Base-by-base conservation (phyloP, 169 alveolate species). In the Plasmodium blacklocki region DNA sequence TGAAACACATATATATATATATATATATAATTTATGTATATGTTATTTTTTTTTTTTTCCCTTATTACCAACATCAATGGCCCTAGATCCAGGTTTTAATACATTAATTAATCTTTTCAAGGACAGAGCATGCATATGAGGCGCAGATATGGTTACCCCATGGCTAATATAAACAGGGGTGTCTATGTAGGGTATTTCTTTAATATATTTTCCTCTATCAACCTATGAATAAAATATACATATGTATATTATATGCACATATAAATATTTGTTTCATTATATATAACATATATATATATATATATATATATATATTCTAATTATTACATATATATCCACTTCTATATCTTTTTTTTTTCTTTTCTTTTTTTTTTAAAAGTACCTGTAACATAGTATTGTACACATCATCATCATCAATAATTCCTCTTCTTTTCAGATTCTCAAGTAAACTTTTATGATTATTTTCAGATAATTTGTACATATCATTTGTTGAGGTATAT, bases 361-460 rank as follows among this genome's bases (percentile, higher is more conserved):
- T 54, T 32, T 26, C 19, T 50, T 21, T 67, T n/a, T 6, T 32
- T 3, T 64, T 9, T 2, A 18, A 56, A 56, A 7, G 19, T 19
- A 80, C 92, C 92, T 85, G 92, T 85, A 85, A 39, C 92, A 85
- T 85, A 2, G 92, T 85, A 11, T 85, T 47, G 47, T 85, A 85
- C 21, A 85, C 92, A 9, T 85, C 92, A n/a, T 85, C 92, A 71
- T 85, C 92, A 50, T 85, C 92, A 26, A 85, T 85, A 59, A 85
- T 71, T 60, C 92, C 92, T 11, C 92, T 70, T 3, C 49, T 52
- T 56, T 85, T 85, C 23, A 85, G 72, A 58, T 64, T 85, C 29
- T 85, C 86, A 63, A 85, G 56, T 71, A 85, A 85, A 21, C 70
- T 56, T 64, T 60, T 85, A 45, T 85, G 92, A 56, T 52, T 76